Base-by-base conservation (phyloP, 2,329 filamentous ascomycete species). In the Neobulgaria alba region DNA sequence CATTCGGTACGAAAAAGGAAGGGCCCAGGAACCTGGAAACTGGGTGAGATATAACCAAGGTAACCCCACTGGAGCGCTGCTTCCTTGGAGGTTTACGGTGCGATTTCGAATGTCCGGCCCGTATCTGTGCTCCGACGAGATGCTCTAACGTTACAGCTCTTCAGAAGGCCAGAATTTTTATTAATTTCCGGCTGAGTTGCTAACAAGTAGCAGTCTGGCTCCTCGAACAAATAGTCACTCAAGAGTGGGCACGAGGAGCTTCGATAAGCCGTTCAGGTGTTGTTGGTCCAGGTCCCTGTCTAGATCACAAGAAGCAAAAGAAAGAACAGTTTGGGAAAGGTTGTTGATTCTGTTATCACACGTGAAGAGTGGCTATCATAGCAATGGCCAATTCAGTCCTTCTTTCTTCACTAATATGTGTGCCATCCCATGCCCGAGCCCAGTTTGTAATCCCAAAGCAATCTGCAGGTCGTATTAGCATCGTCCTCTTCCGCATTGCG, bases 101-200 rank as follows among this genome's bases (percentile, higher is more conserved):
- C n/a, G n/a, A 26, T 26, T 26, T 26, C 23, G 23, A 7, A 50
- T 79, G 74, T 79, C 61, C 65, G 67, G 65, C 74, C 75, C 73
- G 75, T 79, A 80, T 80, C 76, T 80, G 77, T 80, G 73, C 75
- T 73, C 66, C 64, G 64, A 71, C 64, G 67, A 69, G 67, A 62
- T 65, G 60, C 72, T 77, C 67, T 65, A 71, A 65, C 64, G 66
- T 66, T 65, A 69, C 70, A 75, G 74, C 75, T 79, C 75, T 75
- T 79, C 73, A 75, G 68, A 64, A 74, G 72, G 70, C 66, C 50
- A 57, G 52, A 42, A 39, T 53, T 49, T n/a, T 38, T 38, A 52
- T 57, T 53, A 53, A 61, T 64, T 54, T 66, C 52, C 61, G 58
- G 58, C 59, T 57, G 34, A 29, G 33, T 39, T 48, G 50, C 56